Percentiles rank a stretch among this genome's conserved stretches.
phyloP scores from a whole-genome alignment of 306 rosid species.

The Prunus mume region DNA sequence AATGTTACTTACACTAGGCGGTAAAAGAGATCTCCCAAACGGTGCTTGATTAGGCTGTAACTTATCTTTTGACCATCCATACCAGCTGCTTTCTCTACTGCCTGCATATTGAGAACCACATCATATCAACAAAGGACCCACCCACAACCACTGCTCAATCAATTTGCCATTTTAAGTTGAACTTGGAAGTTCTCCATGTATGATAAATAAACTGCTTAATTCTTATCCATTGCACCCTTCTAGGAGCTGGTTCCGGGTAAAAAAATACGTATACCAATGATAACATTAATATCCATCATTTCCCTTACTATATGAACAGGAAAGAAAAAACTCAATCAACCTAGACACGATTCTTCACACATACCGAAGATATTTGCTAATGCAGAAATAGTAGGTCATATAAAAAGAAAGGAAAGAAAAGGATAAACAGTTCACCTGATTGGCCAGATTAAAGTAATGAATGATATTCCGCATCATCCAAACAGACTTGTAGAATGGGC shows the following conservation, averaged over 20 bases:
- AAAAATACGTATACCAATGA: not conserved
- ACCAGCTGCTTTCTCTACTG: conserved; percentile 96
- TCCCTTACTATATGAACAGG: not conserved
- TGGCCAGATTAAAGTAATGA: conserved; percentile 95
- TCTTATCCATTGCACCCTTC: not conserved
- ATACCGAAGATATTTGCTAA: not conserved
- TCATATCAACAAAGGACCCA: conserved; percentile 6
- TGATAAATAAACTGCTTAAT: not conserved
- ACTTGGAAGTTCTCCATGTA: not conserved
- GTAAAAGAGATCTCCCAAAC: conserved; percentile 95
- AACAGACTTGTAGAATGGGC: conserved; percentile 99
- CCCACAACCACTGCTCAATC: not conserved
- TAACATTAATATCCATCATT: not conserved
- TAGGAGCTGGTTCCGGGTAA: not conserved
- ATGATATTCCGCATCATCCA: conserved; percentile 99
- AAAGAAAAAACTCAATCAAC: not conserved
- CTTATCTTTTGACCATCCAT: conserved; percentile 92
- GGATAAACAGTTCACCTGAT: conserved; percentile 56
- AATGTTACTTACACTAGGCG: conserved; percentile 79
- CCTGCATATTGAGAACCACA: conserved; percentile 49
- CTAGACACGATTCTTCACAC: not conserved
- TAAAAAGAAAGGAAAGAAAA: not conserved
- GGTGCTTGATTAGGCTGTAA: conserved; percentile 86
- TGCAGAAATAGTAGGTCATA: not conserved
- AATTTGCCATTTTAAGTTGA: not conserved